Percentiles rank a stretch among this genome's conserved stretches.
Conservation (phyloP, 768 basidiomycete genomes). For the Clavaria fumosa region DNA sequence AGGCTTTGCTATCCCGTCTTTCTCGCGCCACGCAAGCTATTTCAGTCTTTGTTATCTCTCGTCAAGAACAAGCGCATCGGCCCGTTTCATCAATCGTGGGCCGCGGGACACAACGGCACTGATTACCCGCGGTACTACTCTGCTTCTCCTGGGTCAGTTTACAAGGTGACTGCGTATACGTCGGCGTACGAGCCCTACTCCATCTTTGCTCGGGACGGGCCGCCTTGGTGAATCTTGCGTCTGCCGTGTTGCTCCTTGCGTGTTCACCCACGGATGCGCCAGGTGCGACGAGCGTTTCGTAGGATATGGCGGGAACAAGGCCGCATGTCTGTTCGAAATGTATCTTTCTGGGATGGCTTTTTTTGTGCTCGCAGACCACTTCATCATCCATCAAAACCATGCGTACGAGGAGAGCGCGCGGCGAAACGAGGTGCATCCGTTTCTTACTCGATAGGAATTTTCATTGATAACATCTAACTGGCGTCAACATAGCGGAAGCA, state of each 20-base stretch:
- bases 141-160: constrained; percentile 48
- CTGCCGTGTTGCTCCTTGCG: constrained; percentile 1
- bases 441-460: neutral
- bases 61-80: constrained; percentile 38
- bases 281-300: constrained; percentile 90
- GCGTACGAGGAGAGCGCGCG: constrained; percentile 63
- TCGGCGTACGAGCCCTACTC: constrained; percentile 83
- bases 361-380: constrained; percentile 77
- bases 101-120: constrained; percentile 65
- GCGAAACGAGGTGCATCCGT: constrained; percentile 40
- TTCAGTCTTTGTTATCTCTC: constrained; percentile 41
- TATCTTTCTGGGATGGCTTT: constrained; percentile 74
- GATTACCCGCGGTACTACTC: constrained; percentile 58
- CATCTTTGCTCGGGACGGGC: constrained; percentile 60
- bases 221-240: constrained; percentile 41
- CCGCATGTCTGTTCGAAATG: constrained; percentile 85
- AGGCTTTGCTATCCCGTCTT: no score
- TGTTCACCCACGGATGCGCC: constrained; percentile 1
- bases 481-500: constrained; percentile 37
- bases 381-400: constrained; percentile 80
- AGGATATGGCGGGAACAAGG: constrained; percentile 87
- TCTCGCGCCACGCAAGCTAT: no score
- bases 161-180: constrained; percentile 64
- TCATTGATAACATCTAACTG: constrained; percentile 2
- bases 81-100: constrained; percentile 72